A percentile compares a stretch with the other conserved stretches of the same genome.
These are phyloP conservation scores for Pythium rhizo-oryzae DNA, from an alignment of 352 stramenopile genomes.

Conservation along the genomic window DNA sequence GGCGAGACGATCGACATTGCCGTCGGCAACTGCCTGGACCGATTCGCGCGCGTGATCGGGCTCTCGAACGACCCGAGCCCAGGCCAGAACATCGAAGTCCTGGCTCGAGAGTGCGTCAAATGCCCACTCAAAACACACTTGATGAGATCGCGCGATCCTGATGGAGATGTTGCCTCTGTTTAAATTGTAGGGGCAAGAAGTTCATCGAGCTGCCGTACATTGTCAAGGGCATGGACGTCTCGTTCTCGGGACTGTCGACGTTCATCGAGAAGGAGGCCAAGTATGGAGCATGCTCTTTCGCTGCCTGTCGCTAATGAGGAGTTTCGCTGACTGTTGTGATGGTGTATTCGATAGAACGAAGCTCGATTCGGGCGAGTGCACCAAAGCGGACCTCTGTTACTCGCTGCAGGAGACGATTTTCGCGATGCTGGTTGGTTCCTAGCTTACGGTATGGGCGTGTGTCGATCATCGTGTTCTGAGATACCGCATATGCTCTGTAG, in stretches of 20 bases:
- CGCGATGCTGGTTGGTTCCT: slow-evolving; percentile 94
- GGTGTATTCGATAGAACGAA: slow-evolving; percentile 53
- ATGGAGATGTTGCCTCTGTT: not conserved
- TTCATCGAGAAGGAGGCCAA: slow-evolving; percentile 95
- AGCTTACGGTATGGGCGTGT: not conserved
- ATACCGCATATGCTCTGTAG: slow-evolving; percentile 27
- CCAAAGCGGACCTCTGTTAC: slow-evolving; percentile 97
- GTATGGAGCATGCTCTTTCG: slow-evolving; percentile 33
- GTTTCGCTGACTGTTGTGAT: not conserved
- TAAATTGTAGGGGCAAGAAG: slow-evolving; percentile 75
- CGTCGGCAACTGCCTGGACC: slow-evolving; percentile 99
- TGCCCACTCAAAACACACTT: not conserved
- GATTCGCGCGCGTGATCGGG: slow-evolving; percentile 94
- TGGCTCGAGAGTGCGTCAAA: slow-evolving; percentile 90
- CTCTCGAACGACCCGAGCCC: slow-evolving; percentile 98
- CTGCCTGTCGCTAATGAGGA: not conserved
- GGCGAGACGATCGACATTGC: slow-evolving; percentile 99
- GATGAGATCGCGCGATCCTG: not conserved
- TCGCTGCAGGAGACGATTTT: slow-evolving; percentile 99
- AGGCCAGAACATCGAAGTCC: slow-evolving; percentile 99
- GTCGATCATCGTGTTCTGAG: not conserved
- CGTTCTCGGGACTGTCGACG: slow-evolving; percentile 97
- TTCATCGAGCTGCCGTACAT: slow-evolving; percentile 99
- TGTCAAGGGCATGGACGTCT: slow-evolving; percentile 99
- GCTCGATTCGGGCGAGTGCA: slow-evolving; percentile 88